A percentile compares a stretch with the other conserved stretches of the same genome.
Evolutionary conservation across 176 grass and related monocot species (phyloP).

Genomic region (Puccinellia tenuiflora): DNA sequence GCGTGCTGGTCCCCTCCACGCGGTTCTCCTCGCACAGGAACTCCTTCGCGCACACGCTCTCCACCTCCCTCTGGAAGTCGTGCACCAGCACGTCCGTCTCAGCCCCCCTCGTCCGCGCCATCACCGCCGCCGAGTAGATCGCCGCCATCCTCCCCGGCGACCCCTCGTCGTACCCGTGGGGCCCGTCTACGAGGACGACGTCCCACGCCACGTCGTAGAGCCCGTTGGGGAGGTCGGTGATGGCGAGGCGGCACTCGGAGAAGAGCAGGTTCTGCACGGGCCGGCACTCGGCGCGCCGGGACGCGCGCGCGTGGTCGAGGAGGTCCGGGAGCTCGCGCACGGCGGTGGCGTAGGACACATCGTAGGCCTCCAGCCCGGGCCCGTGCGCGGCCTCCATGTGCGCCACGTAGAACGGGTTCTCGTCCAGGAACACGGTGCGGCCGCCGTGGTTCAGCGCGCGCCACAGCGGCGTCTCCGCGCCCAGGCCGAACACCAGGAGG

Average conservation of each 20-base stretch:
- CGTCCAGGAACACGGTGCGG: slow-evolving; percentile 89
- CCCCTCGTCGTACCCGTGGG: slow-evolving; percentile 41
- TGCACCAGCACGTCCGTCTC: slow-evolving; percentile 80
- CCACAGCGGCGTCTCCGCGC: slow-evolving; percentile 89
- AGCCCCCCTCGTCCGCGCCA: slow-evolving; percentile 50
- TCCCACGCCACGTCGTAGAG: slow-evolving; percentile 90
- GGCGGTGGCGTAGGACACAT: slow-evolving; percentile 73
- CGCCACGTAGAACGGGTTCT: slow-evolving; percentile 93
- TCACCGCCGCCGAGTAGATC: slow-evolving; percentile 74
- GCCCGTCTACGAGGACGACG: slow-evolving; percentile 94
- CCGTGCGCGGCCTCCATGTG: slow-evolving; percentile 64
- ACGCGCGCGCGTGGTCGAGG: slow-evolving; percentile 38
- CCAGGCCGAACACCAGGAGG: slow-evolving; percentile 83
- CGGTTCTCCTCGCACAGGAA: slow-evolving; percentile 77
- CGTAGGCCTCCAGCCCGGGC: slow-evolving; percentile 79
- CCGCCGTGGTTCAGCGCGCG: slow-evolving; percentile 93
- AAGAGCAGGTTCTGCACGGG: slow-evolving; percentile 95
- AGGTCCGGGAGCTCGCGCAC: slow-evolving; percentile 58
- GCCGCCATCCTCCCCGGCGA: slow-evolving; percentile 82
- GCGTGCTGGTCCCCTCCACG: slow-evolving; percentile 22
- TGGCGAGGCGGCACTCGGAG: slow-evolving; percentile 83
- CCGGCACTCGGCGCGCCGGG: slow-evolving; percentile 56
- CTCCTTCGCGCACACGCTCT: slow-evolving; percentile 48
- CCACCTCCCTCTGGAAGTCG: slow-evolving; percentile 73
- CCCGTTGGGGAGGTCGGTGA: slow-evolving; percentile 85